Base-by-base conservation (phyloP, 352 stramenopile species). In the Plasmopara muralis region DNA sequence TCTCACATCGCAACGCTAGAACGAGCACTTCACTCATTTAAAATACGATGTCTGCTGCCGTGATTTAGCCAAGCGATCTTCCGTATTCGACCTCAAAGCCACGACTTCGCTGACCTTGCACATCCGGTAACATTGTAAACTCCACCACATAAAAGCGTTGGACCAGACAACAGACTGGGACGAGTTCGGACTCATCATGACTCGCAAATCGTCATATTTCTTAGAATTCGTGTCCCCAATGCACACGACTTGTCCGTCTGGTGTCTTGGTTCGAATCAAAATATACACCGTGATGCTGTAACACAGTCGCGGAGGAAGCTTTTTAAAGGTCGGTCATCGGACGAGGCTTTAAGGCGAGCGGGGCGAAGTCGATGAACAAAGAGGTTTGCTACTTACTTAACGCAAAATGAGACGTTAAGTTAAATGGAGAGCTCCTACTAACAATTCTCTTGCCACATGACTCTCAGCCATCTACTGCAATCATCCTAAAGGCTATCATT, bases 141-240 rank as follows among this genome's bases (percentile, higher is more conserved):
- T 81, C 70, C 72, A 83, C 70, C 70, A 83, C 33, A 81, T 73
- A 31, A 83, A 83, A 13, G 68, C 74, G n/a, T 78, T 80, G 25
- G 70, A 74, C 73, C 73, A 83, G 58, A 83, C 79, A 14, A 81
- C 70, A 45, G 59, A 69, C 42, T 64, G 46, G 4, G 62, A 61
- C 16, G 64, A 38, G 12, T 44, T n/a, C 4, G 29, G 20, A 16
- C 63, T 55, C 13, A 48, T 60, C 39, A 68, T 47, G 13, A 65
- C n/a, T 16, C 65, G 57, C 39, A 74, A 53, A 35, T 76, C 62
- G 14, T 69, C 58, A 12, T 46, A 30, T 49, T 83, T 71, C 12
- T 72, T 59, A 0, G 73, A 64, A 43, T 83, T 72, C 62, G 86
- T 75, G 40, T 83, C 75, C 16, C 75, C 75, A 38, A 88, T 78